Percentiles rank a stretch among this genome's conserved stretches.
Conservation (phyloP, 2,329 filamentous ascomycete genomes). For the Microsporum canis region DNA sequence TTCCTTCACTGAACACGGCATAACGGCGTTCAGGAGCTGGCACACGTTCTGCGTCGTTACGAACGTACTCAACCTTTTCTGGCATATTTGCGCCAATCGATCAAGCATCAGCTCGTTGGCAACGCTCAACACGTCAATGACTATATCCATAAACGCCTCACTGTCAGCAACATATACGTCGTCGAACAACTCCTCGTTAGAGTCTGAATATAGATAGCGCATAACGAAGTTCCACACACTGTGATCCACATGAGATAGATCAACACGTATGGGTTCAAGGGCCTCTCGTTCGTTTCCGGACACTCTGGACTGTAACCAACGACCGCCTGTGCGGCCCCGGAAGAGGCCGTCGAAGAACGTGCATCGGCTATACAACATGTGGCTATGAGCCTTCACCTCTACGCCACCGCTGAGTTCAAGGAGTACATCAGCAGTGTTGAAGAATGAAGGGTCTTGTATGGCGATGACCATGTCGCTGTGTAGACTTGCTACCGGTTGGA, state of each 20-base stretch:
- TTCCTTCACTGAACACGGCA: conserved; percentile 66
- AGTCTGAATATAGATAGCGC: conserved; percentile 71
- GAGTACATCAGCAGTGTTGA: conserved; percentile 66
- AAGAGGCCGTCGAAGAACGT: conserved; percentile 90
- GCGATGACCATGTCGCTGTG: conserved; percentile 60
- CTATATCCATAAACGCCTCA: conserved; percentile 77
- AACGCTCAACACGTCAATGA: conserved; percentile 79
- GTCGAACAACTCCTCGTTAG: conserved; percentile 70
- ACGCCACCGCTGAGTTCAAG: conserved; percentile 62
- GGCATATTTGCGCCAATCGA: conserved; percentile 77
- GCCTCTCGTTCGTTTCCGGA: conserved; percentile 30
- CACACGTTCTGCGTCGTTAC: conserved; percentile 80
- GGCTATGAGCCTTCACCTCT: conserved; percentile 59
- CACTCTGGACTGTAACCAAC: conserved; percentile 68
- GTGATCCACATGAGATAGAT: conserved; percentile 68
- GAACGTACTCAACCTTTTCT: conserved; percentile 69
- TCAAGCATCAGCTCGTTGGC: conserved; percentile 96
- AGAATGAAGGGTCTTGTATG: conserved; percentile 55
- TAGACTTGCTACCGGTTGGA: conserved; percentile 51
- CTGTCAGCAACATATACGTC: conserved; percentile 57
- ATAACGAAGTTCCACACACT: conserved; percentile 68
- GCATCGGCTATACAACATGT: conserved; percentile 68
- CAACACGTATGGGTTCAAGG: conserved; percentile 52
- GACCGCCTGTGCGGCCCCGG: conserved; percentile 70
- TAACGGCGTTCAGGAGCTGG: conserved; percentile 72